Percentiles rank a stretch among this genome's conserved stretches.
Evolutionary conservation across 257 asterid species (phyloP).

Genomic region (Solanum pinnatisectum): DNA sequence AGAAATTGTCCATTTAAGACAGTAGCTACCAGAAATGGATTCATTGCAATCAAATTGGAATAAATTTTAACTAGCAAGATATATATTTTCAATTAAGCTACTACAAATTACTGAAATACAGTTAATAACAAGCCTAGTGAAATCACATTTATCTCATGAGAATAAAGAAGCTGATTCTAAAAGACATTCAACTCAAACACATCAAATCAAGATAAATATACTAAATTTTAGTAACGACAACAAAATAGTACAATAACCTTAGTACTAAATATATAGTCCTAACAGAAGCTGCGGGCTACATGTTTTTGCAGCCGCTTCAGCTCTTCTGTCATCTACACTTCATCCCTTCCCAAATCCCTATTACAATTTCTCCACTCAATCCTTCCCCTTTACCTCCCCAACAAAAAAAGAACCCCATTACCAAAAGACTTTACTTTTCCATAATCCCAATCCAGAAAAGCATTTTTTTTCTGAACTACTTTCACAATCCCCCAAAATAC

Average conservation of each 20-base stretch:
- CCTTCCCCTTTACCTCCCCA: background rate
- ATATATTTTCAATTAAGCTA: background rate
- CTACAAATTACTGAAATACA: background rate
- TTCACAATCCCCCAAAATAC: conserved; percentile 21
- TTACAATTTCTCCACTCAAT: background rate
- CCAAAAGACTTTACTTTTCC: background rate
- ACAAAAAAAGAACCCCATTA: background rate
- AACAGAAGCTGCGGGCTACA: conserved; percentile 73
- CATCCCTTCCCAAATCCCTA: background rate
- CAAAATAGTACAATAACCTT: background rate
- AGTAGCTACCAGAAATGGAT: background rate
- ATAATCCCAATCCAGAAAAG: background rate
- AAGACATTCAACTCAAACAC: background rate
- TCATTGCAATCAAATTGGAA: background rate
- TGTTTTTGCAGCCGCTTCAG: conserved; percentile 73
- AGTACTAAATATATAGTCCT: background rate
- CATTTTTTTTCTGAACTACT: background rate
- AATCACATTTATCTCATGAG: background rate
- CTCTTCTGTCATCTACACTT: conserved; percentile 9
- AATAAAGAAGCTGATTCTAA: too few species aligned
- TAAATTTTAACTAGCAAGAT: background rate
- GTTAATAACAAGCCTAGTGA: background rate
- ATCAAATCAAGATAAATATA: background rate
- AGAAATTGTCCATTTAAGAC: background rate
- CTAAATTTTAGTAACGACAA: background rate